Percentiles rank a stretch among this genome's conserved stretches.
phyloP scores from a whole-genome alignment of 306 rosid species.

The Senna tora region DNA sequence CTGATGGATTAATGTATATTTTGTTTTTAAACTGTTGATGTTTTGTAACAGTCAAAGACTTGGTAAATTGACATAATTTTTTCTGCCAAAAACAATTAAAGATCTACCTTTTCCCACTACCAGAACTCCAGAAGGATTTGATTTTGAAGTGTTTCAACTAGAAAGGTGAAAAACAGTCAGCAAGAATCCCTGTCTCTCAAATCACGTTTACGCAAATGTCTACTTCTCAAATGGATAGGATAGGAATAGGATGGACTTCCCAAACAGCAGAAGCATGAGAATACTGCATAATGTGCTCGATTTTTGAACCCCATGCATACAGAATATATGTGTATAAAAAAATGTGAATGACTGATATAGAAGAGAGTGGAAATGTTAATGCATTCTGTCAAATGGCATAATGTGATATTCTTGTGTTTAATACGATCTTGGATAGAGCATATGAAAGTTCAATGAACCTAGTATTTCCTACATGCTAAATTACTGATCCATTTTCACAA shows the following conservation, averaged over 20 bases:
- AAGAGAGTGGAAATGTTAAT: background rate
- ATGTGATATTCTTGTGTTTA: background rate
- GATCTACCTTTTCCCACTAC: background rate
- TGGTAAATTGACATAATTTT: slow-evolving; percentile 3
- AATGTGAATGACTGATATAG: background rate
- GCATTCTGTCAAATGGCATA: background rate
- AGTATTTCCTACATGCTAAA: slow-evolving; percentile 18
- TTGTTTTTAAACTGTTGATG: slow-evolving; percentile 6
- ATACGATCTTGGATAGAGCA: slow-evolving; percentile 8
- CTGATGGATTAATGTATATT: background rate
- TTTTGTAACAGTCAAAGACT: slow-evolving; percentile 24
- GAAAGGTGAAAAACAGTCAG: background rate
- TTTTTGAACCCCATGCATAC: slow-evolving; percentile 5
- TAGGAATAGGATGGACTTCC: slow-evolving; percentile 19
- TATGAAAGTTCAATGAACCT: slow-evolving; percentile 7
- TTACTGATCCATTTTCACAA: slow-evolving; percentile 11
- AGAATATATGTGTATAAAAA: slow-evolving; percentile 6
- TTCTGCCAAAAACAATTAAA: background rate
- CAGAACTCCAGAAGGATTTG: slow-evolving; percentile 7
- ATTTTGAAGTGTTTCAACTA: slow-evolving; percentile 10
- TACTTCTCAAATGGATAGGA: slow-evolving; percentile 10
- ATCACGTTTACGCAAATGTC: background rate
- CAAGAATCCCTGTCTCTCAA: background rate
- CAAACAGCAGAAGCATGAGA: background rate
- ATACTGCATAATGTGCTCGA: background rate